A percentile compares a stretch with the other conserved stretches of the same genome.
Conservation (phyloP, 2,329 filamentous ascomycete genomes). For the Scedosporium aurantiacum region DNA sequence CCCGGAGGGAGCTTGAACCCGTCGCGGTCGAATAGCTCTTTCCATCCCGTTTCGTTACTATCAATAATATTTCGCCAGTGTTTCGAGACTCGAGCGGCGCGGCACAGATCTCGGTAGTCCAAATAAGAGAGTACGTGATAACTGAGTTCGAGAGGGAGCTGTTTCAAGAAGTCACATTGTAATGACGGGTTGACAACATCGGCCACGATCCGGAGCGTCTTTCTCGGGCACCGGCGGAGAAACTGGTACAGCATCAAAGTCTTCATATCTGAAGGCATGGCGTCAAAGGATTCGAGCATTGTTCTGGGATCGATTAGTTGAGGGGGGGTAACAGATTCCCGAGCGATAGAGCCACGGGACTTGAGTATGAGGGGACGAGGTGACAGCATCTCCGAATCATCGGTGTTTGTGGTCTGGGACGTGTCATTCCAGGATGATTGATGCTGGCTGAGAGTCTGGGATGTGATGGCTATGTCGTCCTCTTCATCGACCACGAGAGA, state of each 20-base stretch:
- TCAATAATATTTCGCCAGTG: constrained; percentile 88
- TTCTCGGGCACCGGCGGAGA: constrained; percentile 73
- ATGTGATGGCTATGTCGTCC: background rate
- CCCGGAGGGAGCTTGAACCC: constrained; percentile 68
- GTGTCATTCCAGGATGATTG: constrained; percentile 25
- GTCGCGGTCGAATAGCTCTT: constrained; percentile 76
- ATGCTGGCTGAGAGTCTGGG: constrained; percentile 16
- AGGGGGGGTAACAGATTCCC: constrained; percentile 8
- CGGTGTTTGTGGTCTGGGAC: constrained; percentile 26
- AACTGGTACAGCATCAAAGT: constrained; percentile 96
- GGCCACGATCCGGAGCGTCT: constrained; percentile 80
- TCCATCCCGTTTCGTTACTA: constrained; percentile 92
- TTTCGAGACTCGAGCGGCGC: constrained; percentile 85
- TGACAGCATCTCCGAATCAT: constrained; percentile 11
- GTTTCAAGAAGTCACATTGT: constrained; percentile 83
- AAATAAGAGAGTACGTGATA: constrained; percentile 82
- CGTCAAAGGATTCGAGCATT: constrained; percentile 83
- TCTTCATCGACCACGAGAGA: constrained; percentile 12
- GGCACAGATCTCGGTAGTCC: constrained; percentile 75
- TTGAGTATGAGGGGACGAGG: constrained; percentile 11
- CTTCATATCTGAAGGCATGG: constrained; percentile 84
- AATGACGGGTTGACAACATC: constrained; percentile 86
- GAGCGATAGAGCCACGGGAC: constrained; percentile 14
- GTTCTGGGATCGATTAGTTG: constrained; percentile 65
- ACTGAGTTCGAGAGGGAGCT: constrained; percentile 76